Evolutionary conservation across 208 protist species (phyloP), one percentile per base, ranked within the genome.

Genomic region (Acanthamoeba comandoni): DNA sequence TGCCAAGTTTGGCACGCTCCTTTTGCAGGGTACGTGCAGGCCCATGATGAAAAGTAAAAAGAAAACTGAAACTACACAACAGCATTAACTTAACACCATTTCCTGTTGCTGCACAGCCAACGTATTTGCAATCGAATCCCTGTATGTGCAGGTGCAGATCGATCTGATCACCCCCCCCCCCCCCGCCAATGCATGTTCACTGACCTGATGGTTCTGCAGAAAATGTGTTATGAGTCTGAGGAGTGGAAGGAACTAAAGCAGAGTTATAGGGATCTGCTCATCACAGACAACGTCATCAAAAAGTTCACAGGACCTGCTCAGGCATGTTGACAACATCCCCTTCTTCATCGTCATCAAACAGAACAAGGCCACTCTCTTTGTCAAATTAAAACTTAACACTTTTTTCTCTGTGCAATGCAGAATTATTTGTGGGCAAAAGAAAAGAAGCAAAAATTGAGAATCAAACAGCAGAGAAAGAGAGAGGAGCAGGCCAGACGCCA

Each of bases 271-370:
- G 71, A 82, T 31, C 31, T 19, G 48, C 35, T 82, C 13, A 82
- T 82, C n/a, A 82, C 71, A 9, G 71, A 82, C 24, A 82, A 82
- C 71, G 58, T 53, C 0, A 82, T 82, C 71, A 82, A 48, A n/a
- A 82, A 82, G 43, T 31, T 82, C n/a, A 48, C 58, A 24, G 71
- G 71, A 19, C 71, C 71, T 1, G 71, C 71, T 22, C 52, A 82
- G 49, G 71, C 58, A 43, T 43, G 35, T 43, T n/a, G n/a, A n/a
- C n/a, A n/a, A n/a, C n/a, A n/a, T n/a, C n/a, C n/a, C n/a, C n/a
- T n/a, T n/a, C n/a, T n/a, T n/a, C n/a, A n/a, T n/a, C n/a, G n/a
- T n/a, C n/a, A n/a, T n/a, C n/a, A n/a, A n/a, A n/a, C n/a, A n/a
- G n/a, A n/a, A n/a, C n/a, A n/a, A n/a, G n/a, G n/a, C n/a, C n/a